Evolutionary conservation across 331 rosid species (phyloP).

Genomic region (Spiraea crenata): DNA sequence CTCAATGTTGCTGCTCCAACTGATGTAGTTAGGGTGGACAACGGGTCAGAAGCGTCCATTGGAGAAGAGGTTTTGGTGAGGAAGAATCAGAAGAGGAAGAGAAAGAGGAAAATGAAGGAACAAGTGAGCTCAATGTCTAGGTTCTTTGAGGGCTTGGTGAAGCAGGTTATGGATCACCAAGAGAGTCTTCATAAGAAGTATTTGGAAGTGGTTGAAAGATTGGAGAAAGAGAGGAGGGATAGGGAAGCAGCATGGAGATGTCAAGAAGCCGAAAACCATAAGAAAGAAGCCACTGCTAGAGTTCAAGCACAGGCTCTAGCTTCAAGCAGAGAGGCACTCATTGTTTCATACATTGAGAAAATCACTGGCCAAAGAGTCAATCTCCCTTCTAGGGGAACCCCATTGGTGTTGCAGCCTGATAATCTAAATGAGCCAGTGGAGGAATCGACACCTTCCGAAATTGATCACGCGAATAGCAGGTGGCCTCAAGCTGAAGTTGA

Average conservation of each 20-base stretch:
- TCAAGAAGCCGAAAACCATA: constrained; percentile 27
- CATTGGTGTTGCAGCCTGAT: constrained; percentile 15
- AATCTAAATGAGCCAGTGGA: neutral
- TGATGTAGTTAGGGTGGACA: neutral
- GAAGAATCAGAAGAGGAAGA: constrained; percentile 20
- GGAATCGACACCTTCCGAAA: neutral
- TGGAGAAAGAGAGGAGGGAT: constrained; percentile 25
- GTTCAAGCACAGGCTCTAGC: constrained; percentile 25
- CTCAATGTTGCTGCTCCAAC: constrained; percentile 6
- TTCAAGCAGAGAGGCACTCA: constrained; percentile 28
- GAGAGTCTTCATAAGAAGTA: constrained; percentile 23
- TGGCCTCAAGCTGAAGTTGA: constrained; percentile 34
- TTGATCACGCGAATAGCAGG: constrained; percentile 13
- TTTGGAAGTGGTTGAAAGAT: constrained; percentile 23
- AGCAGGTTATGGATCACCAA: constrained; percentile 31
- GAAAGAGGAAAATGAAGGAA: constrained; percentile 17
- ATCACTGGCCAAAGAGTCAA: constrained; percentile 29
- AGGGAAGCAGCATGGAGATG: constrained; percentile 29
- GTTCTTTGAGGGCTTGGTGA: constrained; percentile 27
- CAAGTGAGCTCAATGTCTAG: constrained; percentile 11
- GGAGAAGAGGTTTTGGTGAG: constrained; percentile 15
- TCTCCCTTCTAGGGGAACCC: constrained; percentile 19
- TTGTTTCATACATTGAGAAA: constrained; percentile 34
- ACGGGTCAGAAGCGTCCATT: constrained; percentile 15
- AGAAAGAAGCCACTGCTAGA: constrained; percentile 28